Evolutionary conservation across 2,329 filamentous ascomycete genomes (phyloP).

Genomic region (Fusarium sp.): DNA sequence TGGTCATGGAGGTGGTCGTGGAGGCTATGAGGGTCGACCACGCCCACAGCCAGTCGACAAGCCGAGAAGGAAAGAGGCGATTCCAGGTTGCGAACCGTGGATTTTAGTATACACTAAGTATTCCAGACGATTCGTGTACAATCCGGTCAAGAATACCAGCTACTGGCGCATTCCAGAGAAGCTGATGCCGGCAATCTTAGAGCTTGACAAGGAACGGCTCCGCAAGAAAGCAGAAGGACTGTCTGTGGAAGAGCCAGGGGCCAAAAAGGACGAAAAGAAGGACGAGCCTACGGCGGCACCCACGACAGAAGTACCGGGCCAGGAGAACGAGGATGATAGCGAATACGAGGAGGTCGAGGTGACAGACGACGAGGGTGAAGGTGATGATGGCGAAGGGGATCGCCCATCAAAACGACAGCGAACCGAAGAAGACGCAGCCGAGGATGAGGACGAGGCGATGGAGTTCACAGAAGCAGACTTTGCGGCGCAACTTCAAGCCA

Average conservation of each 20-base stretch:
- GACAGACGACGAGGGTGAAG: conserved; percentile 64
- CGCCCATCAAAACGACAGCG: conserved; percentile 72
- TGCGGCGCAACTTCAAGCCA: conserved; percentile 88
- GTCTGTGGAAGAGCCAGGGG: conserved; percentile 41
- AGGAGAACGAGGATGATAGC: conserved; percentile 61
- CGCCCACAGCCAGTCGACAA: conserved; percentile 80
- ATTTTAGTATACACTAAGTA: conserved; percentile 92
- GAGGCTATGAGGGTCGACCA: conserved; percentile 69
- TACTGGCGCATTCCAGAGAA: conserved; percentile 95
- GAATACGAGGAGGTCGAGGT: conserved; percentile 82
- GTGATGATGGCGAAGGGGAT: conserved; percentile 50
- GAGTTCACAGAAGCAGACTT: conserved; percentile 97
- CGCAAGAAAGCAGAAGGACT: conserved; percentile 63
- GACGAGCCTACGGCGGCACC: neutral
- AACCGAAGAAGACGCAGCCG: conserved; percentile 72
- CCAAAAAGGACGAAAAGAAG: conserved; percentile 15
- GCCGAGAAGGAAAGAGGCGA: conserved; percentile 81
- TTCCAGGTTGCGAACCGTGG: conserved; percentile 89
- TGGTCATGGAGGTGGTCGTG: conserved; percentile 53
- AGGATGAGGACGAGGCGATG: conserved; percentile 64
- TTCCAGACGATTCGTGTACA: conserved; percentile 90
- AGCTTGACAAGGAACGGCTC: conserved; percentile 79
- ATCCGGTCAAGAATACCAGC: conserved; percentile 85
- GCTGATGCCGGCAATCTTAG: conserved; percentile 81
- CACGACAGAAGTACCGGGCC: neutral